Evolutionary conservation across 768 basidiomycete species (phyloP).

Genomic region (Mycena belliarum): DNA sequence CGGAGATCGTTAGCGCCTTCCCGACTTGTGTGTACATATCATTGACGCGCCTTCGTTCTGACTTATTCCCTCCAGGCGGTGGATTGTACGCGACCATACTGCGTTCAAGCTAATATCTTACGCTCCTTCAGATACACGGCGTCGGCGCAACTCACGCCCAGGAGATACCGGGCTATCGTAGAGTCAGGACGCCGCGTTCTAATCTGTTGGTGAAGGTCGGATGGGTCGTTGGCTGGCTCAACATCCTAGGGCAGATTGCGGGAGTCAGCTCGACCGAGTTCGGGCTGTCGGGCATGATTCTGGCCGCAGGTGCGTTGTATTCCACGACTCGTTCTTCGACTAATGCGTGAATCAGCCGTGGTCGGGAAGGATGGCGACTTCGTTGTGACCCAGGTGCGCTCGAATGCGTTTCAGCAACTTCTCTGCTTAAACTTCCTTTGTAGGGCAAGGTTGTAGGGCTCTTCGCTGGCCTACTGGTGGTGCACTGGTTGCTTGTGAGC

Average conservation of each 20-base stretch:
- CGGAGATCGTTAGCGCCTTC: too few species aligned
- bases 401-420: background rate
- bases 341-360: constrained; percentile 35
- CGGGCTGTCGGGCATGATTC: constrained; percentile 76
- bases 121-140: constrained; percentile 62
- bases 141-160: constrained; percentile 72
- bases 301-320: constrained; percentile 53
- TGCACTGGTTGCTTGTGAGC: constrained; percentile 72
- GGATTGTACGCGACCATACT: constrained; percentile 50
- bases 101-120: background rate
- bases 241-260: constrained; percentile 80
- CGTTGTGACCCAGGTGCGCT: constrained; percentile 50
- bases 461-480: constrained; percentile 70
- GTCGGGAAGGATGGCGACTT: constrained; percentile 63
- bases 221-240: constrained; percentile 84
- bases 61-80: constrained; percentile 31
- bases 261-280: constrained; percentile 88
- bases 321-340: background rate
- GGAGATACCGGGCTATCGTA: constrained; percentile 63
- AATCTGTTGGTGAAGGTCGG: constrained; percentile 46
- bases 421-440: background rate
- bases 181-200: background rate
- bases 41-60: background rate
- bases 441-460: constrained; percentile 79
- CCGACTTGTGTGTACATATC: too few species aligned